These are phyloP conservation scores for Aurinia saxatilis DNA, from an alignment of 345 rosid species.

Conservation along the genomic window DNA sequence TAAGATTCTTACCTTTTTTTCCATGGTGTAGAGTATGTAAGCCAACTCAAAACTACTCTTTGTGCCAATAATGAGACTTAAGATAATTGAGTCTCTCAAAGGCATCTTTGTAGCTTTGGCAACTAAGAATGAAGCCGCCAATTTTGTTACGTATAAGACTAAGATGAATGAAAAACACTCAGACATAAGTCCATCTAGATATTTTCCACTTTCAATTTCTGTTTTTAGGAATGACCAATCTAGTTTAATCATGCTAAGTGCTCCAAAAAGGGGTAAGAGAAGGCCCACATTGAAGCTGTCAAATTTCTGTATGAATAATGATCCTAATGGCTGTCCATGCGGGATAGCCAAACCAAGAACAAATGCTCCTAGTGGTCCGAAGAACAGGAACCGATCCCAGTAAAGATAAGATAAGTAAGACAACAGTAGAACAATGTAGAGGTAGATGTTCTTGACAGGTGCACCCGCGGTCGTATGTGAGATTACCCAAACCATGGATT, in stretches of 20 bases:
- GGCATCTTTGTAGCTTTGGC: constrained; percentile 35
- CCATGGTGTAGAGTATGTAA: neutral
- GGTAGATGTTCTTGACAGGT: constrained; percentile 4
- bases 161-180: constrained; percentile 9
- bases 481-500: constrained; percentile 30
- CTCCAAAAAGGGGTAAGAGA: constrained; percentile 30
- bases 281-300: constrained; percentile 25
- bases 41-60: constrained; percentile 34
- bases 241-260: constrained; percentile 17
- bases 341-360: constrained; percentile 40
- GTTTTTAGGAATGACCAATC: neutral
- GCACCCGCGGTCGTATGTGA: constrained; percentile 30
- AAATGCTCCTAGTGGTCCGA: constrained; percentile 18
- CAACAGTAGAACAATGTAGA: constrained; percentile 8
- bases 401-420: constrained; percentile 3
- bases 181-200: neutral
- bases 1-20: constrained; percentile 13
- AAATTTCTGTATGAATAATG: constrained; percentile 28
- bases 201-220: too few relatives aligned
- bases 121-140: constrained; percentile 15
- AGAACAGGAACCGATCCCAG: neutral
- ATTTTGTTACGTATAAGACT: constrained; percentile 15
- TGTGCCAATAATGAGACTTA: constrained; percentile 34
- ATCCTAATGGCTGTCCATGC: constrained; percentile 39
- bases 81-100: constrained; percentile 29